Percentiles rank a stretch among this genome's conserved stretches.
Evolutionary conservation across 2,329 filamentous ascomycete genomes (phyloP).

Genomic region (Geosmithia putterillii): DNA sequence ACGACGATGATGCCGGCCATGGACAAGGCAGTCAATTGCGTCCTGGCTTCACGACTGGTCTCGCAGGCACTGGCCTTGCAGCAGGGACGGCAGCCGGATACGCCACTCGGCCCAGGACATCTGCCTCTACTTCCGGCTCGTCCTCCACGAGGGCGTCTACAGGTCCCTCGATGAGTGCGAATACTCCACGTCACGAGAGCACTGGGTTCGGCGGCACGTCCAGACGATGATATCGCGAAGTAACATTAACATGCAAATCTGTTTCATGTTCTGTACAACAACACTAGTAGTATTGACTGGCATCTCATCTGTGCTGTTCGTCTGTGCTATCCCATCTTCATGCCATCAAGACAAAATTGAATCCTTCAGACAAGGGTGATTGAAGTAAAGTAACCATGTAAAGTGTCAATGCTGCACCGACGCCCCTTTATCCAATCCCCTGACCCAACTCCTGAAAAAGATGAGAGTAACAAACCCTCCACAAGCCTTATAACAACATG

Average conservation of each 20-base stretch:
- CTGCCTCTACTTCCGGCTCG: no score
- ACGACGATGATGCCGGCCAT: slow-evolving; percentile 17
- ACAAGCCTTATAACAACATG: no score
- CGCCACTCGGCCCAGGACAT: slow-evolving; percentile 33
- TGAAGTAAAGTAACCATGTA: neutral
- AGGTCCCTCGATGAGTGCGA: no score
- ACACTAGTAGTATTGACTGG: no score
- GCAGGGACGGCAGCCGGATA: slow-evolving; percentile 38
- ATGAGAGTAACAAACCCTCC: neutral
- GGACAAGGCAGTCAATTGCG: slow-evolving; percentile 24
- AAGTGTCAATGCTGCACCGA: neutral
- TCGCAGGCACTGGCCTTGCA: slow-evolving; percentile 55
- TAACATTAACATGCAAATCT: neutral
- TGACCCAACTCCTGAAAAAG: neutral
- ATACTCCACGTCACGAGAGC: slow-evolving; percentile 51
- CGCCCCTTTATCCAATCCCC: neutral
- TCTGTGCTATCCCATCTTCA: no score
- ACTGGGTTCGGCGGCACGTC: slow-evolving; percentile 64
- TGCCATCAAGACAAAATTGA: no score
- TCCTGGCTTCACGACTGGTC: slow-evolving; percentile 39
- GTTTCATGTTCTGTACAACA: no score
- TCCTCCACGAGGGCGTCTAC: no score
- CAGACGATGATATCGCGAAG: slow-evolving; percentile 27
- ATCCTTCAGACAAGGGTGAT: no score
- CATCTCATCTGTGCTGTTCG: no score